Base-by-base conservation (phyloP, 163 green algal genomes). In the Chlorella variabilis region DNA sequence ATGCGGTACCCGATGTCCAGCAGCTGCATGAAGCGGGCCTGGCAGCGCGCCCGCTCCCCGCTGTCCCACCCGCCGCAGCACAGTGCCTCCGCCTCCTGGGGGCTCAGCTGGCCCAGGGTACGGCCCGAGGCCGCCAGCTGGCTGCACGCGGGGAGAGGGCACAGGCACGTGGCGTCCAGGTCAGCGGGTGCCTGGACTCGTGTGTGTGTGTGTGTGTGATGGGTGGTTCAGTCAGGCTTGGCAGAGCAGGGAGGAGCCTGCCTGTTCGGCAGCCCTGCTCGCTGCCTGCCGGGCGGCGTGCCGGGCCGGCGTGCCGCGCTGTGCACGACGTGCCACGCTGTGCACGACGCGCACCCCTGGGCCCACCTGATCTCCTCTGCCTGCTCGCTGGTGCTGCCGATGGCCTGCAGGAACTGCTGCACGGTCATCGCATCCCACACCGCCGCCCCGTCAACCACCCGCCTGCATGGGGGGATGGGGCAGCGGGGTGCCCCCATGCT, bases 1-100 rank as follows among this genome's bases (percentile, higher is more conserved):
- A 83, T 49, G 27, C 66, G 77, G 17, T 65, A 34, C 2, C 38
- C 34, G 31, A 80, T 65, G 49, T 80, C 48, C 36, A 85, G 62
- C 33, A 80, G 38, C 62, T 80, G 54, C 39, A 54, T 62, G 13
- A 85, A 56, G 4, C 36, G 45, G 15, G 45, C 45, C 45, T 54
- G 11, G 5, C 4, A 39, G 7, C 78, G 69, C 29, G 49, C 71
- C 2, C 71, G 62, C 27, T 9, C 20, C 2, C 34, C 1, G 13
- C 38, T 66, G 23, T 63, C 3, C 9, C 9, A 3, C 4, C 51
- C 54, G 1, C 71, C 69, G 45, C 45, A 11, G 4, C 49, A 77
- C 48, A 79, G 69, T 5, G 4, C 13, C 2, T 9, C 38, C 5
- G n/a, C 21, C 38, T 85, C 79, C 2, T 29, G 61, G 0, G 18